Percentiles rank a stretch among this genome's conserved stretches.
These are phyloP conservation scores for Pyrenula aspistea DNA, from an alignment of 495 filamentous ascomycete genomes.

Conservation along the genomic window DNA sequence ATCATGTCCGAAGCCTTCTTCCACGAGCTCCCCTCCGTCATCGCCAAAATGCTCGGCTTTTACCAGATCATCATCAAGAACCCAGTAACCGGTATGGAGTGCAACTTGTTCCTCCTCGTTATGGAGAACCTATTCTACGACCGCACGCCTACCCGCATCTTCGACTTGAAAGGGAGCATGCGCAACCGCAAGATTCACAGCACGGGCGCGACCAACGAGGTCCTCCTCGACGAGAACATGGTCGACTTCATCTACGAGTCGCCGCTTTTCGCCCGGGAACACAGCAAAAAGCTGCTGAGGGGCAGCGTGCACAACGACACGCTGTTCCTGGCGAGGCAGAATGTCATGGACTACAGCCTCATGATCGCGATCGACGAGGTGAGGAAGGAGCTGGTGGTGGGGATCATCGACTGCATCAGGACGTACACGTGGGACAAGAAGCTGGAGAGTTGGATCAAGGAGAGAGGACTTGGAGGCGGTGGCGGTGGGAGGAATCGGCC, in stretches of 20 bases:
- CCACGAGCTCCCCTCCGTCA: conserved; percentile 90
- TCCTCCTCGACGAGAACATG: conserved; percentile 97
- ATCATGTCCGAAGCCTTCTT: conserved; percentile 95
- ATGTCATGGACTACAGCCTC: conserved; percentile 98
- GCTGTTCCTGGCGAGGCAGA: conserved; percentile 76
- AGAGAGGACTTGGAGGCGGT: conserved; percentile 74
- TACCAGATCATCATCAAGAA: conserved; percentile 97
- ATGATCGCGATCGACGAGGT: conserved; percentile 96
- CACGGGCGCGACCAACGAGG: conserved; percentile 91
- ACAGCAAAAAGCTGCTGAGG: conserved; percentile 78
- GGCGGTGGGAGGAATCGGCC: conserved; percentile 78
- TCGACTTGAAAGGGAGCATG: conserved; percentile 98
- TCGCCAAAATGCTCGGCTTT: conserved; percentile 98
- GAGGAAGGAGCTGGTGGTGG: conserved; percentile 81
- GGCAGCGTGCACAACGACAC: conserved; percentile 92
- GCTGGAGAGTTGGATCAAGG: conserved; percentile 97
- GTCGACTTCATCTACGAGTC: conserved; percentile 98
- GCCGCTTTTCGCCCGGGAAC: conserved; percentile 85
- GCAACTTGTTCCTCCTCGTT: conserved; percentile 85
- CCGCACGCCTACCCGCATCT: conserved; percentile 79
- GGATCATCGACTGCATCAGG: conserved; percentile 96
- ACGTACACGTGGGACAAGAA: conserved; percentile 99
- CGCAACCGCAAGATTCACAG: conserved; percentile 90
- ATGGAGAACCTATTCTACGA: conserved; percentile 99
- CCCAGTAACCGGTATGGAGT: conserved; percentile 78